Base-by-base conservation (phyloP, 2,329 filamentous ascomycete genomes). In the Rhynchosporium graminicola region DNA sequence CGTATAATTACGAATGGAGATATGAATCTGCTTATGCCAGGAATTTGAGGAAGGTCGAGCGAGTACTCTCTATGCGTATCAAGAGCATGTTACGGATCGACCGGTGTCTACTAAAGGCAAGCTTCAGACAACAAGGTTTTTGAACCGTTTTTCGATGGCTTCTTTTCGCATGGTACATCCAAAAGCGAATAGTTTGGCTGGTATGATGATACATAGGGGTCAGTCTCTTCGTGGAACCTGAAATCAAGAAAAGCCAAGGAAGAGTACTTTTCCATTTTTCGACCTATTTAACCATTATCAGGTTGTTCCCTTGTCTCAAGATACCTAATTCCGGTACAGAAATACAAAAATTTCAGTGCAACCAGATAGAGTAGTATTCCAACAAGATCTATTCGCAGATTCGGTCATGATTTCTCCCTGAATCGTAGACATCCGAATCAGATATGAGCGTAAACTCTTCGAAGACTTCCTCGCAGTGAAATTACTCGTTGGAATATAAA, bases 321-420 rank as follows among this genome's bases (percentile, higher is more conserved):
- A 73, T 75, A 3, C 71, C 68, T 12, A 74, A 72, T 1, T 36
- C 76, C 76, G 20, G 64, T 68, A 10, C 56, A 69, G 38, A 57
- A 63, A 57, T 90, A 92, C 73, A 93, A 94, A 73, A 20, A 95
- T 93, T 76, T 95, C 95, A 77, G 82, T 95, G 65, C 91, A 95
- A 75, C 89, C 93, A 1, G 90, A 94, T 71, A 60, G 71, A 75
- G 80, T 40, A 60, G 75, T 68, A 67, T 79, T 71, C 40, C 65
- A 70, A 60, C 69, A 67, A 68, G 72, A 28, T 68, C 74, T 28
- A 63, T 68, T 61, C 60, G 71, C 28, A 57, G 89, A 92, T 59
- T 76, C 82, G 3, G 77, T 95, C 1, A 79, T 87, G 0, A 92
- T 89, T 89, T 89, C 86, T 63, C 77, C 80, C 70, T 90, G 85